phyloP scores from a whole-genome alignment of 176 grass and related monocot genomes.

The Triticum turgidum region DNA sequence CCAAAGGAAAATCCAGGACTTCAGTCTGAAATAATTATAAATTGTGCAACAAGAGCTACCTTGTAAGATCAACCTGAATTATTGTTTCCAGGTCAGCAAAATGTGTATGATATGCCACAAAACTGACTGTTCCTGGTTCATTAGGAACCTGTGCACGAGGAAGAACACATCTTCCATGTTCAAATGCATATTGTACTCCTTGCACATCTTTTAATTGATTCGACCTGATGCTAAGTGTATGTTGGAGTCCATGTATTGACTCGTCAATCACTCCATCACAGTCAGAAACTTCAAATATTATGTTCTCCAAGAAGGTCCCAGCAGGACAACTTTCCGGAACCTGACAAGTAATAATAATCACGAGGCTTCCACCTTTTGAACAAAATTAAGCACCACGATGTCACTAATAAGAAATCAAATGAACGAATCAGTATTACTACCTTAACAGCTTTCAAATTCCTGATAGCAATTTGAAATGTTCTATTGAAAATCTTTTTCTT shows the following conservation, averaged over 20 bases:
- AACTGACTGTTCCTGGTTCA: conserved; percentile 26
- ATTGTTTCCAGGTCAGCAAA: conserved; percentile 11
- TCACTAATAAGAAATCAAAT: background rate
- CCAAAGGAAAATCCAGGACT: conserved; percentile 13
- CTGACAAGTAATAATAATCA: conserved; percentile 10
- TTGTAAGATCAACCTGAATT: conserved; percentile 9
- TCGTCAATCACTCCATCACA: conserved; percentile 26
- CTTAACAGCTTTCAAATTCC: conserved; percentile 28
- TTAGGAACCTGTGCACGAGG: conserved; percentile 19
- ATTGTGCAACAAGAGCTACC: background rate
- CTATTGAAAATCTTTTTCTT: conserved; percentile 15
- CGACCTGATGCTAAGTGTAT: conserved; percentile 33
- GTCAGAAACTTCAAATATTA: conserved; percentile 31
- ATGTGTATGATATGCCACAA: conserved; percentile 21
- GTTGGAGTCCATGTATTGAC: conserved; percentile 27
- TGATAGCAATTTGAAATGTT: conserved; percentile 26
- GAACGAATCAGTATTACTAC: conserved; percentile 6
- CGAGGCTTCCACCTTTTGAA: background rate
- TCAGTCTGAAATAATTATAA: background rate
- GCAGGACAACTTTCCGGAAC: conserved; percentile 22
- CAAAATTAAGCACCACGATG: background rate
- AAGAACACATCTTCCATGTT: conserved; percentile 40
- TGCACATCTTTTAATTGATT: conserved; percentile 15
- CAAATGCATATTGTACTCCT: conserved; percentile 36
- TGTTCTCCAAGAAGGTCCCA: conserved; percentile 28